phyloP scores from a whole-genome alignment of 2,329 filamentous ascomycete genomes.

The Aspergillus neoniger region DNA sequence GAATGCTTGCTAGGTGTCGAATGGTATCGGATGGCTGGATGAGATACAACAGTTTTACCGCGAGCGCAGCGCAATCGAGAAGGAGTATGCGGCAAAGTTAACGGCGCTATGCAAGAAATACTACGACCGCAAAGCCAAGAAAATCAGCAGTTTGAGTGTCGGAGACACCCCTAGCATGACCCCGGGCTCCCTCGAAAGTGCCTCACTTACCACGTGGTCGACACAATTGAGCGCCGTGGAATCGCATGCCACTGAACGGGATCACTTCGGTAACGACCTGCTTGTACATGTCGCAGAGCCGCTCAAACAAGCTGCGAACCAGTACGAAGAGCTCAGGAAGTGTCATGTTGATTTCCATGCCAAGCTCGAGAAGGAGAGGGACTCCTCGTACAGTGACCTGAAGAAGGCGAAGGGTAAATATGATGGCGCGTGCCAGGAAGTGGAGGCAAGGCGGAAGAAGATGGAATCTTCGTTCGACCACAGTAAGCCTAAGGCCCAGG shows the following conservation, averaged over 20 bases:
- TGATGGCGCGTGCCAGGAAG: slow-evolving; percentile 87
- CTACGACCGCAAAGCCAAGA: slow-evolving; percentile 93
- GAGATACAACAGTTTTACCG: slow-evolving; percentile 98
- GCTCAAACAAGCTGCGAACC: slow-evolving; percentile 69
- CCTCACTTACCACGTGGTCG: slow-evolving; percentile 94
- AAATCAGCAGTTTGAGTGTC: slow-evolving; percentile 82
- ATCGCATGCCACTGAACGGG: slow-evolving; percentile 82
- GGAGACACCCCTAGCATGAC: slow-evolving; percentile 92
- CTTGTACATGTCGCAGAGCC: slow-evolving; percentile 82
- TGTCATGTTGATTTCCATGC: slow-evolving; percentile 84
- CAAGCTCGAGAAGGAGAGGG: slow-evolving; percentile 87
- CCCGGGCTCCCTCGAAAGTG: slow-evolving; percentile 92
- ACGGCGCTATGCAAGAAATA: slow-evolving; percentile 90
- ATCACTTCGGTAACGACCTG: slow-evolving; percentile 77
- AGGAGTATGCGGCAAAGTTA: slow-evolving; percentile 91
- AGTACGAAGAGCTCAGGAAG: slow-evolving; percentile 91
- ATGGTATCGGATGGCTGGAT: slow-evolving; percentile 91
- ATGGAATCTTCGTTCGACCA: slow-evolving; percentile 87
- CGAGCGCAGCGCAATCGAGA: slow-evolving; percentile 89
- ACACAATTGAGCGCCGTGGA: slow-evolving; percentile 91
- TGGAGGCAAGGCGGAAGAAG: slow-evolving; percentile 93
- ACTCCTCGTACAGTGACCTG: slow-evolving; percentile 78
- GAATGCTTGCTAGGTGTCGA: slow-evolving; percentile 61
- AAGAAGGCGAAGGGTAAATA: slow-evolving; percentile 93
- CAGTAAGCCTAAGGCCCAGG: slow-evolving; percentile 83